phyloP scores from a whole-genome alignment of 768 basidiomycete genomes.

The Mycena kentingensis region DNA sequence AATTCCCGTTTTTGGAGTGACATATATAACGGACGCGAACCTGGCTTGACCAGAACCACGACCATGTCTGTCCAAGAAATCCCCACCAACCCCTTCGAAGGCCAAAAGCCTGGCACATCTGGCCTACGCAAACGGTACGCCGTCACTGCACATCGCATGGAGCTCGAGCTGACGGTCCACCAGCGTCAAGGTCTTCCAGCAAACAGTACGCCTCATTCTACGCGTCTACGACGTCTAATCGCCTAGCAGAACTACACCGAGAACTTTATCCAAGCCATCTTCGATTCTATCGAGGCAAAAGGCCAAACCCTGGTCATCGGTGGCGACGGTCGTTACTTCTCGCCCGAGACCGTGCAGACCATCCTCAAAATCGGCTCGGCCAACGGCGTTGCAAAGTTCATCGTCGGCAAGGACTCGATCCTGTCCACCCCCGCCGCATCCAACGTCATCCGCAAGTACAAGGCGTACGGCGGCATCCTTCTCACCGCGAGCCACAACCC shows the following conservation, averaged over 20 bases:
- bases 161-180: slow-evolving; percentile 15
- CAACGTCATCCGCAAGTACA: slow-evolving; percentile 93
- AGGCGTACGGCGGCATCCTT: slow-evolving; percentile 95
- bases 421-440: slow-evolving; percentile 97
- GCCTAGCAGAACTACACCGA: slow-evolving; percentile 88
- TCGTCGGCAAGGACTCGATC: slow-evolving; percentile 89
- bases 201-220: slow-evolving; percentile 61
- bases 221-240: slow-evolving; percentile 10
- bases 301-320: slow-evolving; percentile 91
- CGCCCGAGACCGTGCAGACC: slow-evolving; percentile 81
- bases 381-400: slow-evolving; percentile 89
- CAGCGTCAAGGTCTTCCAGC: slow-evolving; percentile 98
- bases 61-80: slow-evolving; percentile 68
- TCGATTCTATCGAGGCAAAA: slow-evolving; percentile 82
- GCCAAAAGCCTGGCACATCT: slow-evolving; percentile 97
- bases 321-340: slow-evolving; percentile 95
- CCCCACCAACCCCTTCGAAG: slow-evolving; percentile 83
- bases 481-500: slow-evolving; percentile 98
- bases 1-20: neutral
- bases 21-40: neutral
- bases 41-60: neutral
- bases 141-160: slow-evolving; percentile 6
- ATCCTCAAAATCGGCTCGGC: slow-evolving; percentile 94
- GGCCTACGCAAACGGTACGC: slow-evolving; percentile 91
- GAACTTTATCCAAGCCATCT: slow-evolving; percentile 95